Percentiles rank a stretch among this genome's conserved stretches.
Conservation (phyloP, 208 protist species). For the Crithidia expoeki region DNA sequence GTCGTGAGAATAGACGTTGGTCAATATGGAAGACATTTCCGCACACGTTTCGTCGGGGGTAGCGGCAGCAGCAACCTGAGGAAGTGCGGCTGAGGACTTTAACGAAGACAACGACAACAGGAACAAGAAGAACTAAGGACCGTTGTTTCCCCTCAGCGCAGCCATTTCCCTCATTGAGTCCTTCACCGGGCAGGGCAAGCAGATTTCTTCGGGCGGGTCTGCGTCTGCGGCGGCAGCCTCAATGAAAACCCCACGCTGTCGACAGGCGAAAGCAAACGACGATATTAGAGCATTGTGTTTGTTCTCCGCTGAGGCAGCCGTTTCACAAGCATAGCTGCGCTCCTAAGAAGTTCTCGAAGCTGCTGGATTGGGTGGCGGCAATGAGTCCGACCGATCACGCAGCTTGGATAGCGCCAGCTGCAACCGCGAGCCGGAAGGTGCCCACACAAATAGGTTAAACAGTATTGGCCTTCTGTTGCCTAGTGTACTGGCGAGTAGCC, state of each 20-base stretch:
- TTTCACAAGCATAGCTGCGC: slow-evolving; percentile 43
- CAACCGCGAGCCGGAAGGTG: slow-evolving; percentile 8
- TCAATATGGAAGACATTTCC: slow-evolving; percentile 4
- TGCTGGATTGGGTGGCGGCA: slow-evolving; percentile 7
- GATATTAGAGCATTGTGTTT: slow-evolving; percentile 50
- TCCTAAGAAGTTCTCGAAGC: slow-evolving; percentile 29
- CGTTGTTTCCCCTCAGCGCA: slow-evolving; percentile 2
- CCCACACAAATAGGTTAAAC: slow-evolving; percentile 10
- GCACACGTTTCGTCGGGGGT: background rate
- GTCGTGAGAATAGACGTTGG: slow-evolving; percentile 21
- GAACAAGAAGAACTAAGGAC: background rate
- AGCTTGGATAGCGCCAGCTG: background rate
- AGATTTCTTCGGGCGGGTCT: background rate
- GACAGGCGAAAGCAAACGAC: slow-evolving; percentile 36
- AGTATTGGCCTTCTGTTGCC: slow-evolving; percentile 40
- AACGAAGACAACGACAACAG: background rate
- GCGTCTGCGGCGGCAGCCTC: slow-evolving; percentile 20
- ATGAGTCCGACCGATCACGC: background rate
- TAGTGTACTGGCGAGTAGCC: slow-evolving; percentile 32
- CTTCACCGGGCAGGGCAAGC: background rate
- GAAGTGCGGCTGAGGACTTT: no score
- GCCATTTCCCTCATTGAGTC: background rate
- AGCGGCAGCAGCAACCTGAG: background rate
- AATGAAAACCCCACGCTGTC: slow-evolving; percentile 11
- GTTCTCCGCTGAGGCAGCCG: slow-evolving; percentile 42